A percentile compares a stretch with the other conserved stretches of the same genome.
Conservation (phyloP, 495 filamentous ascomycete species). For the Parathielavia appendiculata region DNA sequence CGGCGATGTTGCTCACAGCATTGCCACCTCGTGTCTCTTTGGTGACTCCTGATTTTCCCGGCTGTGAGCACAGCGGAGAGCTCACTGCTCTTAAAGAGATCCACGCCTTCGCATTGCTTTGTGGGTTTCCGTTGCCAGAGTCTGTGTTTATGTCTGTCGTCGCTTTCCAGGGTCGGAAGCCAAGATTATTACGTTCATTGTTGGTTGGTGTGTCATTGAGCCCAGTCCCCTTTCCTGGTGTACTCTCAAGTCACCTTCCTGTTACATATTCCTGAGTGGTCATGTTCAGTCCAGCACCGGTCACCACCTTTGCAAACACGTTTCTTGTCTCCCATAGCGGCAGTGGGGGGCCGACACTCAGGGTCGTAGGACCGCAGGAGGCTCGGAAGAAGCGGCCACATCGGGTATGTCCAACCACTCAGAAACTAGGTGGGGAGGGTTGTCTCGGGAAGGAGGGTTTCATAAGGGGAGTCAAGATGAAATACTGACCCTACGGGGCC, state of each 20-base stretch:
- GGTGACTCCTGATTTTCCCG: neutral
- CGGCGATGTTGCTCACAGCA: neutral
- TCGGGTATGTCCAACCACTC: constrained; percentile 17
- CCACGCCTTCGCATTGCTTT: neutral
- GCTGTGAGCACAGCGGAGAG: neutral
- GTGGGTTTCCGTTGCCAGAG: neutral
- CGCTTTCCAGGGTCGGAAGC: neutral
- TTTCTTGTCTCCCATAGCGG: constrained; percentile 18
- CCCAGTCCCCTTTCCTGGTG: neutral
- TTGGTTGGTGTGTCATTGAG: neutral
- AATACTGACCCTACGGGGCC: neutral
- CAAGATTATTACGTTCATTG: neutral
- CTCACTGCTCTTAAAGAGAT: neutral
- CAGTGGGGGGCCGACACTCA: constrained; percentile 10
- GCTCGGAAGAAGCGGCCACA: constrained; percentile 24
- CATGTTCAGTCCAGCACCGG: neutral
- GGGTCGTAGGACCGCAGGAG: constrained; percentile 22
- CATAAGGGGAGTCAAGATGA: neutral
- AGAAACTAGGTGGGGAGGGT: neutral
- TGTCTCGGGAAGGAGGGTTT: neutral
- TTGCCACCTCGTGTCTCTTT: constrained; percentile 4
- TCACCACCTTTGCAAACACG: constrained; percentile 21
- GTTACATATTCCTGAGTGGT: neutral
- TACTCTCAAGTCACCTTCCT: neutral
- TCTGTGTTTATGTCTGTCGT: neutral